Evolutionary conservation across 495 filamentous ascomycete genomes (phyloP), one percentile per base, ranked within the genome.

Genomic region (Talaromyces wortmannii): DNA sequence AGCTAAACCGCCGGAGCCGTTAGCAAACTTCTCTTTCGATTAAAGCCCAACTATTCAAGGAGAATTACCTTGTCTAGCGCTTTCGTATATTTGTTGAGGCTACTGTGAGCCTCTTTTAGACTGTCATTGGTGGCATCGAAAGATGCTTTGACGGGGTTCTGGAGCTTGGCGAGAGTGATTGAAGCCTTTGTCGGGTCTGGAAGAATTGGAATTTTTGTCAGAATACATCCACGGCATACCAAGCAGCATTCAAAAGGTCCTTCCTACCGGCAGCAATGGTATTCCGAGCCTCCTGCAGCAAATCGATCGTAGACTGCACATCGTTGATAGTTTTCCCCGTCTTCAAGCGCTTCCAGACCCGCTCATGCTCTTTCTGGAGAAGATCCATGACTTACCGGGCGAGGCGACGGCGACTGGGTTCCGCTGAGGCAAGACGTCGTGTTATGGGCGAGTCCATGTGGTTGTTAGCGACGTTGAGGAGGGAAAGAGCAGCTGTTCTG

Each of bases 21-120:
- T n/a, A 50, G 31, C 11, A 46, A 31, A 45, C 36, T 40, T 10
- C 36, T 47, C 8, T 43, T 53, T 11, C 4, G 45, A 18, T 3
- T 30, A 12, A 45, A 59, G 31, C 30, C 4, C 47, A 51, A 51
- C 29, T 51, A 47, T 40, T 13, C 29, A 15, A 17, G 13, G n/a
- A 4, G 55, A 59, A 58, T 50, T 70, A 90, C 90, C 78, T 88
- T 92, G 64, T 95, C 87, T 42, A 97, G 67, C 3, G 87, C 79
- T 61, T 91, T 95, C 52, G 83, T 83, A 69, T 94, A 92, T 48
- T 86, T 86, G 63, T 83, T 90, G 31, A 94, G 81, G 3, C 84
- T 81, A 56, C 81, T 83, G 52, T 95, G 83, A 5, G 90, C 84
- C 47, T 88, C 85, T 62, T 90, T 92, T 51, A 97, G 76, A 62